phyloP scores from a whole-genome alignment of 441 rosid species.

The Arabidopsis hybrid region DNA sequence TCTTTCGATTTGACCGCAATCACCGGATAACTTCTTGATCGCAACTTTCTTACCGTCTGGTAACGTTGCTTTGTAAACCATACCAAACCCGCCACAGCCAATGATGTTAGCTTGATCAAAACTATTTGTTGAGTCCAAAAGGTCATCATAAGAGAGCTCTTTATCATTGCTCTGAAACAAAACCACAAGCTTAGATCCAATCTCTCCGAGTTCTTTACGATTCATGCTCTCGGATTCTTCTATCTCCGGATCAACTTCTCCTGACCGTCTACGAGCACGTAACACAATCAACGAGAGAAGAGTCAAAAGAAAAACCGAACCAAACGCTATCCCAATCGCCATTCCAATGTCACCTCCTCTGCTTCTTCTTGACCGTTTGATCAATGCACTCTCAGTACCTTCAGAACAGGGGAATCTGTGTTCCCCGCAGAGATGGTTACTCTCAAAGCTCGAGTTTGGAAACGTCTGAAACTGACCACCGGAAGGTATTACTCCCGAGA shows the following conservation, averaged over 20 bases:
- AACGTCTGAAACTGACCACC: slow-evolving; percentile 80
- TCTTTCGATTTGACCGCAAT: slow-evolving; percentile 80
- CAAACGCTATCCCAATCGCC: slow-evolving; percentile 62
- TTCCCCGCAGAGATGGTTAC: slow-evolving; percentile 76
- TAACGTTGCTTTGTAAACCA: slow-evolving; percentile 73
- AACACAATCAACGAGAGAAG: slow-evolving; percentile 57
- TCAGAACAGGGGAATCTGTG: slow-evolving; percentile 50
- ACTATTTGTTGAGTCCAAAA: slow-evolving; percentile 64
- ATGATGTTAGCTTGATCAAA: slow-evolving; percentile 76
- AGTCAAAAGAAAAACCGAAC: slow-evolving; percentile 54
- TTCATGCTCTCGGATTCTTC: slow-evolving; percentile 49
- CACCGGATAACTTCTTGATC: slow-evolving; percentile 75
- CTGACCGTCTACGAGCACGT: slow-evolving; percentile 55
- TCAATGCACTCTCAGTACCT: slow-evolving; percentile 3
- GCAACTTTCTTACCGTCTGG: slow-evolving; percentile 72
- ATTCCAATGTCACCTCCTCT: slow-evolving; percentile 54
- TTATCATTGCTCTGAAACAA: slow-evolving; percentile 67
- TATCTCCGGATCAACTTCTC: slow-evolving; percentile 76
- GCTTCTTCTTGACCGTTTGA: slow-evolving; percentile 46
- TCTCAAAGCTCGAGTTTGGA: slow-evolving; percentile 85
- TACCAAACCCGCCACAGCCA: slow-evolving; percentile 86
- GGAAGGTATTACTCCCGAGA: slow-evolving; percentile 68
- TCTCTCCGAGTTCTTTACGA: slow-evolving; percentile 58
- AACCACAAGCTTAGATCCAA: slow-evolving; percentile 61
- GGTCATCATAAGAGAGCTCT: slow-evolving; percentile 68